Conservation (phyloP, 2,329 filamentous ascomycete species). For the Ploettnerulaceae sp. region DNA sequence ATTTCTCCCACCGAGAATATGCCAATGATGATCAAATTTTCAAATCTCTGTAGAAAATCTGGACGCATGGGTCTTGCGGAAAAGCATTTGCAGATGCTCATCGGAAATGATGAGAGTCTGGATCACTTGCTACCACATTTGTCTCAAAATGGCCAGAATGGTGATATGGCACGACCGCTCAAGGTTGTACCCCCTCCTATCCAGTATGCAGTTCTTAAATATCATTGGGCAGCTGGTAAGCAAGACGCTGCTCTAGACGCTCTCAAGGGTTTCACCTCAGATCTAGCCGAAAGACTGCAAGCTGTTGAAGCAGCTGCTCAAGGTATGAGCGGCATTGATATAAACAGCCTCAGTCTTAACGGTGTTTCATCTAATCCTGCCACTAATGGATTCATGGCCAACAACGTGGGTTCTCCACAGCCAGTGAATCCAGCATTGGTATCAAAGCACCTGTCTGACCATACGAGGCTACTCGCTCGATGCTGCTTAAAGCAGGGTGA, state of each 20-base stretch:
- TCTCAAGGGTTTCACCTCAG: conserved; percentile 55
- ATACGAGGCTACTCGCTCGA: conserved; percentile 76
- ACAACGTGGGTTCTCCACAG: conserved; percentile 38
- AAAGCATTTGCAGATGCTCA: conserved; percentile 87
- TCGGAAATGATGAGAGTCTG: conserved; percentile 63
- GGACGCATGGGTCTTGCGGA: conserved; percentile 91
- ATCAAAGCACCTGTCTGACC: conserved; percentile 49
- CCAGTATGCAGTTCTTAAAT: conserved; percentile 95
- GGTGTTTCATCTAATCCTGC: conserved; percentile 27
- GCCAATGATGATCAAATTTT: conserved; percentile 99
- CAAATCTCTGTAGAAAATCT: conserved; percentile 95
- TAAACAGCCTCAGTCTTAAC: conserved; percentile 37
- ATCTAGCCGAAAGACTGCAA: conserved; percentile 43
- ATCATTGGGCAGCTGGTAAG: conserved; percentile 85
- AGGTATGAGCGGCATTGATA: conserved; percentile 27
- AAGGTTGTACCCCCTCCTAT: conserved; percentile 59
- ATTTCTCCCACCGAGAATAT: conserved; percentile 90
- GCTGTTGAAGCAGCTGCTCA: conserved; percentile 28
- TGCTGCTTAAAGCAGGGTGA: conserved; percentile 95
- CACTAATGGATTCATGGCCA: conserved; percentile 16
- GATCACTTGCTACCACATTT: conserved; percentile 54
- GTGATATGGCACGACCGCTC: conserved; percentile 17
- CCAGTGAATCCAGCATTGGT: conserved; percentile 17
- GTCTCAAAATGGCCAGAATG: conserved; percentile 6
- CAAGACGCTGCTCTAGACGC: conserved; percentile 54